Evolutionary conservation across 75 land plant species (phyloP).

Genomic region (Cryptomeria japonica): DNA sequence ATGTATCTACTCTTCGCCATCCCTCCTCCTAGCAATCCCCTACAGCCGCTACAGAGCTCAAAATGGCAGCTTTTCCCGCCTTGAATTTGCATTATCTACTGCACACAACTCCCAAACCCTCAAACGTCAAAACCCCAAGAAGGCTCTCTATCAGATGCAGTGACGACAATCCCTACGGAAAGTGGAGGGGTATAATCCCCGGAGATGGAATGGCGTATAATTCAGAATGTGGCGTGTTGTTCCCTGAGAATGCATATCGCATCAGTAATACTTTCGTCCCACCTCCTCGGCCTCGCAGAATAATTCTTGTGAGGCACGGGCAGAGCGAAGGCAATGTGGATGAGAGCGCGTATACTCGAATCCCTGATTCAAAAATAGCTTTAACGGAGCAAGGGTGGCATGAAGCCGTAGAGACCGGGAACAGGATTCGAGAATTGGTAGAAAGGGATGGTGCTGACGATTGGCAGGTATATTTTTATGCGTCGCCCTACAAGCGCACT

Average conservation of each 20-base stretch:
- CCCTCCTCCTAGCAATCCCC: not conserved
- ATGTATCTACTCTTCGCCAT: not conserved
- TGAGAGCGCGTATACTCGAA: constrained; percentile 66
- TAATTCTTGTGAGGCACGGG: constrained; percentile 82
- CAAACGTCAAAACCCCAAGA: not conserved
- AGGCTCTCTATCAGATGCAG: not conserved
- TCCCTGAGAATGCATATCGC: not conserved
- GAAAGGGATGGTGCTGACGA: constrained; percentile 53
- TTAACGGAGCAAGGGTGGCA: constrained; percentile 89
- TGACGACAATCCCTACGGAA: not conserved
- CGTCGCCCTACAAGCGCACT: constrained; percentile 80
- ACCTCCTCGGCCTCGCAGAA: constrained; percentile 75
- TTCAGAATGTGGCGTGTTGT: not conserved
- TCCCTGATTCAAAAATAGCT: constrained; percentile 67
- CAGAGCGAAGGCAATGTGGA: constrained; percentile 88
- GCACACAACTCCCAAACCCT: not conserved
- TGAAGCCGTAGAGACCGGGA: constrained; percentile 62
- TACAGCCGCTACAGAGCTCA: not conserved
- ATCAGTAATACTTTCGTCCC: not conserved
- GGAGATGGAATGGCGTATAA: not conserved
- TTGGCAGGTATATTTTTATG: constrained; percentile 90
- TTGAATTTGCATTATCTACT: not conserved
- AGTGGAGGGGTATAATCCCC: not conserved
- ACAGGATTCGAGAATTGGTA: constrained; percentile 74
- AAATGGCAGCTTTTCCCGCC: not conserved